Evolutionary conservation across 2,329 filamentous ascomycete genomes (phyloP), one percentile per base, ranked within the genome.

Genomic region (Ophiosphaerella korrae): DNA sequence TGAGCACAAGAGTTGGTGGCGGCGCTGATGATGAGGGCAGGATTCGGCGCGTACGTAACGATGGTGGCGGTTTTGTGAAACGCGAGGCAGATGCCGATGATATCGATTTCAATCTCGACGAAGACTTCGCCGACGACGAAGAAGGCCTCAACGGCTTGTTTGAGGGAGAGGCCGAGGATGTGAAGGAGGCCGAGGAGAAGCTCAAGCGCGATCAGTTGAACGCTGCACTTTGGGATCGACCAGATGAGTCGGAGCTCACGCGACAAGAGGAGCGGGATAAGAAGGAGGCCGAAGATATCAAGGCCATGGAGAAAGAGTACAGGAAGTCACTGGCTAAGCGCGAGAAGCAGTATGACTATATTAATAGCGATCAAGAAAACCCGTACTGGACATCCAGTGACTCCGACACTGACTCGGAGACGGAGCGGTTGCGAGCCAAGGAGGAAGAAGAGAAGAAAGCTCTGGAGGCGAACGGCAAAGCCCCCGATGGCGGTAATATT

Each of bases 331-430:
- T 97, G 9, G 86, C 88, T 62, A 93, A 89, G 75, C 84, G 90
- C 45, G 94, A 97, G 74, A 89, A 90, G 72, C 90, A 95, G 61
- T 87, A 86, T 59, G 89, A 94, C 55, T 96, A 96, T 67, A 88
- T 93, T 55, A 95, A 96, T 67, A 89, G 90, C 64, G 88, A 86
- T 58, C 83, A 81, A 48, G 82, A 86, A 76, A 84, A 67, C 36
- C 57, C 62, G 14, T 76, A 74, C 43, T 66, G 62, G 13, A 67
- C 67, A 9, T 50, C 57, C 32, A 66, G 56, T 33, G 67, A 71
- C 9, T 69, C 64, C 0, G 69, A 75, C 11, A 73, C 62, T 9
- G 83, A 88, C 52, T 85, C 84, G 37, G 86, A 90, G 56, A 80
- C 82, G 11, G 87, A 89, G 58, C 80, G 81, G 59, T 80, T 81